Conservation (phyloP, 2,329 filamentous ascomycete species). For the Dactylellina leptospora region DNA sequence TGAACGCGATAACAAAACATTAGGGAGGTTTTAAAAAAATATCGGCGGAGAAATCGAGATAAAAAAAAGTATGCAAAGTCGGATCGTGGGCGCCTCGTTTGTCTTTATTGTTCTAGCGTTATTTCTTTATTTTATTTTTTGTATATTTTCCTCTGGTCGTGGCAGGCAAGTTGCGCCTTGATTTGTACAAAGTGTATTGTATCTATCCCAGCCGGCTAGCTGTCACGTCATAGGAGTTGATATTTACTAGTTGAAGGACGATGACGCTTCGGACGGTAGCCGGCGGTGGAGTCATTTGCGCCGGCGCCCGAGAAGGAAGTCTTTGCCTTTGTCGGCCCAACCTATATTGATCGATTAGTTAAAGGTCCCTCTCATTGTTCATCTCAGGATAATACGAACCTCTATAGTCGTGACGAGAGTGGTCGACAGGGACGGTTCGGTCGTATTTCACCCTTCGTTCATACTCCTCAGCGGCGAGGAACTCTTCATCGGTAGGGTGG, state of each 20-base stretch:
- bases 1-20: not conserved
- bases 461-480: conserved; percentile 60
- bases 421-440: conserved; percentile 54
- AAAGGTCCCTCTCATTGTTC: not conserved
- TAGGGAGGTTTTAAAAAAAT: conserved; percentile 3
- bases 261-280: conserved; percentile 53
- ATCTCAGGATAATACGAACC: conserved; percentile 20
- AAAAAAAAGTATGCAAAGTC: conserved; percentile 9
- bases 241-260: conserved; percentile 45
- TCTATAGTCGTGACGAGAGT: conserved; percentile 56
- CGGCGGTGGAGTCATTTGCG: conserved; percentile 53
- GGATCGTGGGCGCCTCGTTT: not conserved
- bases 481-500: conserved; percentile 63
- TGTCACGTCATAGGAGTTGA: conserved; percentile 44
- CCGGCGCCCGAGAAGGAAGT: conserved; percentile 56
- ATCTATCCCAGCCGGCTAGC: conserved; percentile 44
- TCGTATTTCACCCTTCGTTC: conserved; percentile 55
- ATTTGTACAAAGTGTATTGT: conserved; percentile 11
- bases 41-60: not conserved
- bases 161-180: conserved; percentile 27
- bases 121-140: not conserved
- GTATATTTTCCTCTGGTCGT: conserved; percentile 42
- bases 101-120: conserved; percentile 6
- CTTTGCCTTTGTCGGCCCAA: conserved; percentile 67
- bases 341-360: conserved; percentile 59